A percentile compares a stretch with the other conserved stretches of the same genome.
phyloP scores from a whole-genome alignment of 164 flowering plant species.

The Cinnamomum chago region DNA sequence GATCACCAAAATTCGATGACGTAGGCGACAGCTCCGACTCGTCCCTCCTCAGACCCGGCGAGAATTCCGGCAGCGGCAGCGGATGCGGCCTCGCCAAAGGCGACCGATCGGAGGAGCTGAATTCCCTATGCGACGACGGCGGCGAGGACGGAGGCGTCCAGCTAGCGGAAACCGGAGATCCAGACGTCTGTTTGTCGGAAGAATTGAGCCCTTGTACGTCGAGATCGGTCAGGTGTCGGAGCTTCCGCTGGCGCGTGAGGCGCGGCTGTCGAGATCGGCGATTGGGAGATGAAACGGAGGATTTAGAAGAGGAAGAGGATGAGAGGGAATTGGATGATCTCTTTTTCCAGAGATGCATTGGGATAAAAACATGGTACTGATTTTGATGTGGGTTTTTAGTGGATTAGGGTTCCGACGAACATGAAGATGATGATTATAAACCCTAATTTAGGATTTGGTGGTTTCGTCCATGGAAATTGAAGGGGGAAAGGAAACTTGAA shows the following conservation, averaged over 20 bases:
- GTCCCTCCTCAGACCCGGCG: neutral
- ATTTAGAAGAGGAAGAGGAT: slow-evolving; percentile 6
- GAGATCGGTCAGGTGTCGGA: slow-evolving; percentile 20
- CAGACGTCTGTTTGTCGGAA: neutral
- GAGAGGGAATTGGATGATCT: slow-evolving; percentile 6
- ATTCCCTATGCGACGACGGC: neutral
- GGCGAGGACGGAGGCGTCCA: slow-evolving; percentile 5
- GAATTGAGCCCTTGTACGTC: slow-evolving; percentile 7
- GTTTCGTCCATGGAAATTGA: too few relatives aligned
- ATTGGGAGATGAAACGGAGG: slow-evolving; percentile 1
- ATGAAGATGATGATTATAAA: too few relatives aligned
- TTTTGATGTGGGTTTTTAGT: too few relatives aligned
- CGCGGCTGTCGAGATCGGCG: slow-evolving; percentile 5
- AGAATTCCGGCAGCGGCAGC: slow-evolving; percentile 18
- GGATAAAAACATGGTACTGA: slow-evolving; percentile 21
- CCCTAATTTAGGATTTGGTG: too few relatives aligned
- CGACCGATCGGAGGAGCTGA: neutral
- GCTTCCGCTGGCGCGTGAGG: slow-evolving; percentile 27
- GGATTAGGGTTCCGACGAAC: too few relatives aligned
- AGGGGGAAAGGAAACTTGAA: too few relatives aligned
- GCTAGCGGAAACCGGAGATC: neutral
- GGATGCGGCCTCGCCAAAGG: slow-evolving; percentile 18
- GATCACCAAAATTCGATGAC: neutral
- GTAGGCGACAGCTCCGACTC: neutral
- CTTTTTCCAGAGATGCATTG: slow-evolving; percentile 40